Evolutionary conservation across 495 filamentous ascomycete species (phyloP).

Genomic region (Penicillium lividum): DNA sequence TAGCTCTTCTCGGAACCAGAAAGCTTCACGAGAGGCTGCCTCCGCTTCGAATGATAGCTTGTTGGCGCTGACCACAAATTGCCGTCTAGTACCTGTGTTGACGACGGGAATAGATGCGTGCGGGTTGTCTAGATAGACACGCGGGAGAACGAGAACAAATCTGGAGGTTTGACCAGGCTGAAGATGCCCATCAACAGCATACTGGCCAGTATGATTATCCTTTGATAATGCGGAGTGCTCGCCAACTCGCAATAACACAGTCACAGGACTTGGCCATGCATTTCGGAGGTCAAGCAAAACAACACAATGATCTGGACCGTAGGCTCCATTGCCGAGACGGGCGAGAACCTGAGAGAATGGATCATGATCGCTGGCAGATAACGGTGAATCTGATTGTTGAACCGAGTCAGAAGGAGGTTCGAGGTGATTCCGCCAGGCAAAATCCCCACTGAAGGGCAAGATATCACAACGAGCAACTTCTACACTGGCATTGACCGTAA

Average conservation of each 20-base stretch:
- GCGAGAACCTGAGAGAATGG: conserved; percentile 44
- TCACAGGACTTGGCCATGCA: conserved; percentile 76
- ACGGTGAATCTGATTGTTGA: conserved; percentile 14
- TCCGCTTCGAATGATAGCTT: conserved; percentile 79
- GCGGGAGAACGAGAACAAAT: conserved; percentile 72
- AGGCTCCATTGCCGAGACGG: conserved; percentile 39
- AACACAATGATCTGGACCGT: conserved; percentile 69
- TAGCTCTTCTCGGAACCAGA: conserved; percentile 89
- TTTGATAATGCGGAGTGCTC: conserved; percentile 27
- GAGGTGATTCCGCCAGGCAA: conserved; percentile 53
- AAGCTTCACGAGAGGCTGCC: conserved; percentile 74
- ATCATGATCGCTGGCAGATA: conserved; percentile 28
- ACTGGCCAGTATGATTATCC: conserved; percentile 27
- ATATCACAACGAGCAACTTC: conserved; percentile 78
- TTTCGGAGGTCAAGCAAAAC: conserved; percentile 84
- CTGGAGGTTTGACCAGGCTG: conserved; percentile 78
- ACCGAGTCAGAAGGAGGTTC: conserved; percentile 15
- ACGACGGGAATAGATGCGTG: conserved; percentile 77
- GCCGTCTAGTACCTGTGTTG: conserved; percentile 69
- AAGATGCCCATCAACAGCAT: conserved; percentile 59
- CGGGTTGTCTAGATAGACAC: conserved; percentile 74
- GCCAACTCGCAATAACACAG: conserved; percentile 54
- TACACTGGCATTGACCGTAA: conserved; percentile 89
- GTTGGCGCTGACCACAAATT: conserved; percentile 83
- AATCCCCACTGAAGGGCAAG: conserved; percentile 63